Evolutionary conservation across 2,329 filamentous ascomycete genomes (phyloP), one percentile per base, ranked within the genome.

Genomic region (Tolypocladium guangdongense): DNA sequence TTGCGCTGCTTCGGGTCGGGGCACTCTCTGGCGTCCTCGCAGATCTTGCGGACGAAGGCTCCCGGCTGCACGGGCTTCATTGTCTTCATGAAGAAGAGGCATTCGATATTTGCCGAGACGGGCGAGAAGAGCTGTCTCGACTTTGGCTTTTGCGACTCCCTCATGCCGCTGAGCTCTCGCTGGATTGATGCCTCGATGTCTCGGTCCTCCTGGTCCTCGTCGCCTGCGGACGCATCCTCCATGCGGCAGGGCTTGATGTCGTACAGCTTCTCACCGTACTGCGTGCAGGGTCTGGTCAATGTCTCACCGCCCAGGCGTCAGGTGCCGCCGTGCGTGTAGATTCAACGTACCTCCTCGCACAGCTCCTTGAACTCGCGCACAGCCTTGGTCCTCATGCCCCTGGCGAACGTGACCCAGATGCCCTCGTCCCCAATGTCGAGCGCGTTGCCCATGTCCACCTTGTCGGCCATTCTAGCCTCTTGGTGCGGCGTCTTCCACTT

Each of bases 341-440:
- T 5, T 14, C 14, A 11, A 50, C 73, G 56, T 68, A 87, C 84
- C 72, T 86, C 78, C 45, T 84, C 76, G 62, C 89, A 86, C 24
- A 90, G 70, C 55, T 78, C 70, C 54, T 75, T 76, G 57, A 90
- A 75, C 65, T 92, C 88, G 50, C 76, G 73, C 2, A 86, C 78
- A 16, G 87, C 86, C 67, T 83, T 86, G 43, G 74, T 75, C 68
- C 88, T 86, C 72, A 87, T 85, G 58, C 81, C 81, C 64, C 85
- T 80, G 51, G 85, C 82, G 65, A 86, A 91, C 0, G 87, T 90
- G 32, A 85, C 84, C 86, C 87, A 92, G 55, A 92, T 83, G 6
- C 88, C 88, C 51, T 77, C 74, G 62, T 90, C 86, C 6, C 87
- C 86, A 6, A 84, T 74, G 60, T 87, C 80, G 49, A 90, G 68